Conservation (phyloP, 2,329 filamentous ascomycete genomes). For the Arachnomyces sp. region DNA sequence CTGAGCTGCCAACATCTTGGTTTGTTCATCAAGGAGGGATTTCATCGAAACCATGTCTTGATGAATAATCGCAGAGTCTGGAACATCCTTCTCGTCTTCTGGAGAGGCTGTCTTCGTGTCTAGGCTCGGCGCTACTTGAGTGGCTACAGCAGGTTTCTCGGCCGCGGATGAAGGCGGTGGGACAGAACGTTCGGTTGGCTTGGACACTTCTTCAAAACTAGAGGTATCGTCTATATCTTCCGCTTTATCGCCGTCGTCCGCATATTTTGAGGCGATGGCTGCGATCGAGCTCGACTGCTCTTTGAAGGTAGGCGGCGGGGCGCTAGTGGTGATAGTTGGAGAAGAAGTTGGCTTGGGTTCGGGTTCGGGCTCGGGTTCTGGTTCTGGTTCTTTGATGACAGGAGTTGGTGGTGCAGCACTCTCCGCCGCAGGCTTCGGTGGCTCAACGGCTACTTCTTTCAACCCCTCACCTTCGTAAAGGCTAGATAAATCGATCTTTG, state of each 20-base stretch:
- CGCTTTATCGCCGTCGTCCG: constrained; percentile 57
- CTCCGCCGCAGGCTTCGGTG: constrained; percentile 30
- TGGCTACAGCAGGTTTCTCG: constrained; percentile 18
- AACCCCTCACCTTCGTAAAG: constrained; percentile 78
- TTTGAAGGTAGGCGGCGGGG: constrained; percentile 46
- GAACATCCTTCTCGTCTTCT: constrained; percentile 15
- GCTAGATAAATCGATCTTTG: constrained; percentile 90
- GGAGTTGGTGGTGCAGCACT: constrained; percentile 29
- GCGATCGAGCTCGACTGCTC: constrained; percentile 85
- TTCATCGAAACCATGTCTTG: constrained; percentile 70
- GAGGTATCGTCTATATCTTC: constrained; percentile 58
- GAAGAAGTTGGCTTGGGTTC: constrained; percentile 38
- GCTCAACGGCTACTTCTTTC: constrained; percentile 57
- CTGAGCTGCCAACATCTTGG: constrained; percentile 68
- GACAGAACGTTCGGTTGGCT: constrained; percentile 59
- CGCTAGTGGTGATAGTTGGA: constrained; percentile 9
- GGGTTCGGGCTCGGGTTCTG: constrained; percentile 41
- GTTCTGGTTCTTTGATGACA: constrained; percentile 16
- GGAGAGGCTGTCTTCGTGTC: neutral
- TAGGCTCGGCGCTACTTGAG: constrained; percentile 13
- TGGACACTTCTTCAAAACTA: constrained; percentile 79
- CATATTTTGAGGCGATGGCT: constrained; percentile 76
- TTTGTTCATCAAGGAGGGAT: constrained; percentile 67
- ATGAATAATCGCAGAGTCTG: constrained; percentile 45
- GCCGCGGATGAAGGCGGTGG: constrained; percentile 12